A percentile compares a stretch with the other conserved stretches of the same genome.
Conservation (phyloP, 2,329 filamentous ascomycete species). For the Pseudogymnoascus sp. region DNA sequence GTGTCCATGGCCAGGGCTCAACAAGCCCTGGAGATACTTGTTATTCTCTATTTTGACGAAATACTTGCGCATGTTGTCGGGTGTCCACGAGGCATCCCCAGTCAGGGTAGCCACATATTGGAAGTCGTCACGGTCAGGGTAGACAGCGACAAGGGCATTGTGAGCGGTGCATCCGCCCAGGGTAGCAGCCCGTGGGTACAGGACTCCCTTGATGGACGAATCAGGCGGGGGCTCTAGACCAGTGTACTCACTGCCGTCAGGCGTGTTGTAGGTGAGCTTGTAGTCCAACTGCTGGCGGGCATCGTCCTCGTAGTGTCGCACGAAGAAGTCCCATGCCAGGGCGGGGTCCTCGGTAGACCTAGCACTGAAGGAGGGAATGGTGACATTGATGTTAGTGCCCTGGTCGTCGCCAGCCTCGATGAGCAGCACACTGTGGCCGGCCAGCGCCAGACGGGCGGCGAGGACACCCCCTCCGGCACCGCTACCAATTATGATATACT, state of each 20-base stretch:
- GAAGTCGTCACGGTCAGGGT: slow-evolving; percentile 21
- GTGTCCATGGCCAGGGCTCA: slow-evolving; percentile 20
- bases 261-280: slow-evolving; percentile 31
- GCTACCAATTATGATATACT: slow-evolving; percentile 46
- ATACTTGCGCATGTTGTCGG: slow-evolving; percentile 21
- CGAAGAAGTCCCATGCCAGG: slow-evolving; percentile 33
- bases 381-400: slow-evolving; percentile 21
- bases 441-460: slow-evolving; percentile 41
- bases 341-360: neutral
- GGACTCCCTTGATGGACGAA: slow-evolving; percentile 21
- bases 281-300: slow-evolving; percentile 14
- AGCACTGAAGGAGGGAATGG: neutral
- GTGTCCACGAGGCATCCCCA: slow-evolving; percentile 21
- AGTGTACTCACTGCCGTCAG: slow-evolving; percentile 21
- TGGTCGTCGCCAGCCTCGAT: slow-evolving; percentile 47
- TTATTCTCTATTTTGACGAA: slow-evolving; percentile 15
- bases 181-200: slow-evolving; percentile 26
- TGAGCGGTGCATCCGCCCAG: slow-evolving; percentile 26
- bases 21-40: slow-evolving; percentile 11
- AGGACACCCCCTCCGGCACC: slow-evolving; percentile 42
- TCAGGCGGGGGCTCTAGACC: slow-evolving; percentile 22
- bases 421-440: slow-evolving; percentile 42
- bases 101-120: slow-evolving; percentile 19
- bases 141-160: slow-evolving; percentile 21
- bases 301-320: slow-evolving; percentile 9